These are phyloP conservation scores for Mycena filopes DNA, from an alignment of 768 basidiomycete genomes.

Conservation along the genomic window DNA sequence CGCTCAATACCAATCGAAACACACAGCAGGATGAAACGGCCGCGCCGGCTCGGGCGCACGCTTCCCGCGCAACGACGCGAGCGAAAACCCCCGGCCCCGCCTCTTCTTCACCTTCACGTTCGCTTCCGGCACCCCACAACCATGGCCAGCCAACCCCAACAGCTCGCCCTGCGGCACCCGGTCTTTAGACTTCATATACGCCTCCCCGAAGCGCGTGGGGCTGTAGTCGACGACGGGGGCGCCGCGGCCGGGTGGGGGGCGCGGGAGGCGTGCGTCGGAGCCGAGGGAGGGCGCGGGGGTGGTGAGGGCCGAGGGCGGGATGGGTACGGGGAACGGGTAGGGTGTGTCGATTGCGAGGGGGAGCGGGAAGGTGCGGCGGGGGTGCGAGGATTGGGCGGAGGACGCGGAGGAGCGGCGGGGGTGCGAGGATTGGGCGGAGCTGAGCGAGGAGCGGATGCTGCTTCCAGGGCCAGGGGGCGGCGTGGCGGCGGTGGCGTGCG, in stretches of 20 bases:
- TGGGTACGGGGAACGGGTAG: slow-evolving; percentile 1
- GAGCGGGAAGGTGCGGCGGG: not conserved
- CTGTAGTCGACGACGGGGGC: slow-evolving; percentile 12
- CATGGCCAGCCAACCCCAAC: no score
- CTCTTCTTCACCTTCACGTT: no score
- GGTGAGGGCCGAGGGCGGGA: not conserved
- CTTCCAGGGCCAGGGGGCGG: no score
- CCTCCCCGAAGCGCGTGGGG: not conserved
- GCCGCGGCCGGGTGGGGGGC: slow-evolving; percentile 19
- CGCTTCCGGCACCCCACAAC: no score
- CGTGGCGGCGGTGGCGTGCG: no score
- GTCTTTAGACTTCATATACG: not conserved
- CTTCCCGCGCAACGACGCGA: no score
- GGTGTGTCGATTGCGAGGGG: no score
- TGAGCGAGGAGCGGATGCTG: not conserved
- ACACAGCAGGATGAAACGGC: not conserved
- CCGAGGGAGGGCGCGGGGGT: slow-evolving; percentile 14
- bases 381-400: not conserved
- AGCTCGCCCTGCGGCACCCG: no score
- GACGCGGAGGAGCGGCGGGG: not conserved
- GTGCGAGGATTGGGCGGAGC: not conserved
- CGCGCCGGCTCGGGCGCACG: not conserved
- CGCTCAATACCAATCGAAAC: slow-evolving; percentile 9
- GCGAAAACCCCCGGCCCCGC: no score
- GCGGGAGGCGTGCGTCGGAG: slow-evolving; percentile 11